Base-by-base conservation (phyloP, 2,329 filamentous ascomycete genomes). In the Chaetothyriales sp. region DNA sequence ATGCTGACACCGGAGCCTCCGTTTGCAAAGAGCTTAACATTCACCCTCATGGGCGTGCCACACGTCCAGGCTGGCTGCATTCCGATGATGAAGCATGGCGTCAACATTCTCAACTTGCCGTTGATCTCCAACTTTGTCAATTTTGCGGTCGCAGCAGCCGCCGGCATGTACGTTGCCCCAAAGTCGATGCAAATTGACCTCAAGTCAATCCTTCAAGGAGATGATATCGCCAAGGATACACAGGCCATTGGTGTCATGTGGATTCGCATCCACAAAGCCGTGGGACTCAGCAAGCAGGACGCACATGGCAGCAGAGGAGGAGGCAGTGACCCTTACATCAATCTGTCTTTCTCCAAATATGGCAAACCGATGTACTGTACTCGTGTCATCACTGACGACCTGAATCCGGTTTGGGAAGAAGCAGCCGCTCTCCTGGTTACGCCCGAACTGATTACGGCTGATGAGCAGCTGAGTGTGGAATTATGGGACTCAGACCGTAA, bases 291-390 rank as follows among this genome's bases (percentile, higher is more conserved):
- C 72, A 95, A 95, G 68, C 90, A 95, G 63, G 92, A 98, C 64
- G 73, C 69, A 49, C 81, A 86, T 52, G 89, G 88, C 43, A 89
- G 81, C 61, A 77, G 83, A 49, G 84, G 87, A 18, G 90, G 92
- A 32, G 90, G 90, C 44, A 93, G 86, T 48, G 92, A 98, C 60
- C 88, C 90, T 0, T 96, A 96, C 66, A 93, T 96, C 64, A 95
- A 90, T 28, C 76, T 96, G 36, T 83, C 85, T 43, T 96, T 93
- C 72, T 93, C 86, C 61, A 95, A 96, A 66, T 96, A 95, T 60
- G 86, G 85, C 51, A 98, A 98, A 69, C 90, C 90, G 1, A 93
- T 95, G 78, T 96, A 95, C 68, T 95, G 89, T 67, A 96, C 92
- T 1, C 81, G 92, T 46, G 89, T 96, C 48, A 95, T 96, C 56